Evolutionary conservation across 805 yeast genomes (phyloP), one percentile per base, ranked within the genome.

Genomic region (Ascoidea asiatica): DNA sequence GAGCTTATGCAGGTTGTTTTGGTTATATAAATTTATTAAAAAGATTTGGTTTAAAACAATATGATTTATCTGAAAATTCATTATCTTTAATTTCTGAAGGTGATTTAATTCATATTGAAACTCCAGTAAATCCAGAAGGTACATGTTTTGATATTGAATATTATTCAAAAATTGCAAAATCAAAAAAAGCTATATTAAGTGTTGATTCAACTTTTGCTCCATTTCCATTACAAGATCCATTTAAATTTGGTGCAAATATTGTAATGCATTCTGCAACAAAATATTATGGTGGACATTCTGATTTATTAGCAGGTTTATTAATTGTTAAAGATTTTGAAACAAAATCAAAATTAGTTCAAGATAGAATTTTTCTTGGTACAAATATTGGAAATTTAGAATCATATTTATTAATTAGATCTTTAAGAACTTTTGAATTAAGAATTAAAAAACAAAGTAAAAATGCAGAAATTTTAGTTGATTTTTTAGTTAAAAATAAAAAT

Each of bases 211-310:
- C 97, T 0, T 85, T 90, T 62, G 97, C 95, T 7, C 95, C 97
- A 19, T 95, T 95, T 13, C 95, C 95, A 17, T 63, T 88, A 46
- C 82, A 77, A 53, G 75, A 86, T 48, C 90, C 95, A 4, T 86
- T 87, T 63, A 69, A 70, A 37, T 81, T 75, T 54, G 95, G 90
- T 41, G 95, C 82, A 23, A 97, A 90, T 60, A 63, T 87, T 51
- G 78, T 90, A n/a, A 66, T 90, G 74, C 96, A 89, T 60, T 86
- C 96, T 1, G 95, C 88, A 1, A 89, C 96, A 1, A 89, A 89
- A 59, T 90, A 81, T 63, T 81, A 87, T 56, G 96, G 95, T 37
- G 97, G 97, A n/a, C 96, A 89, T 62, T 84, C 95, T 5, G 97
- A 89, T 59, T 64, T 88, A 39, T 66, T 89, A 43, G 88, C 95